A percentile compares a stretch with the other conserved stretches of the same genome.
These are phyloP conservation scores for Leucocoprinus leucothites DNA, from an alignment of 768 basidiomycete species.

Conservation along the genomic window DNA sequence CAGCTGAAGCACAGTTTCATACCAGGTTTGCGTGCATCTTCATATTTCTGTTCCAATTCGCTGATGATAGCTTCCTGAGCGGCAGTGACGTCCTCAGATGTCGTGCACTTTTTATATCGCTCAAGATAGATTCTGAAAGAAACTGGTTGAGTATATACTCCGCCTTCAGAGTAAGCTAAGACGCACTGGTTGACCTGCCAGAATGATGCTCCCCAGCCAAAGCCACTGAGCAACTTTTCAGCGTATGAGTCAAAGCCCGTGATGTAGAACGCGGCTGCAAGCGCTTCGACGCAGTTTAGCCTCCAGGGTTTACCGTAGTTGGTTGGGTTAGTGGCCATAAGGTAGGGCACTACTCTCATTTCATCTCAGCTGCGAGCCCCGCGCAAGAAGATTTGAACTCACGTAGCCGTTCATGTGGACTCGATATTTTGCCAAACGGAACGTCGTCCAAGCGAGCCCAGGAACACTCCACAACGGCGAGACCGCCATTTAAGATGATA, in stretches of 20 bases:
- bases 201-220: slow-evolving; percentile 92
- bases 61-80: slow-evolving; percentile 69
- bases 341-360: slow-evolving; percentile 76
- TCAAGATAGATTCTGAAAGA: slow-evolving; percentile 53
- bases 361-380: background rate
- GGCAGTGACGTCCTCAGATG: slow-evolving; percentile 51
- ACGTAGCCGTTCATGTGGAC: slow-evolving; percentile 90
- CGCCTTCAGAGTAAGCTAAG: background rate
- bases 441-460: slow-evolving; percentile 97
- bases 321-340: slow-evolving; percentile 93
- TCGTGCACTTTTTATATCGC: slow-evolving; percentile 70
- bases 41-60: slow-evolving; percentile 63
- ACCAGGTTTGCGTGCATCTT: slow-evolving; percentile 57
- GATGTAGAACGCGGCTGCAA: slow-evolving; percentile 94
- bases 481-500: slow-evolving; percentile 65
- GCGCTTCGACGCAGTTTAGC: slow-evolving; percentile 90
- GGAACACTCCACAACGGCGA: slow-evolving; percentile 98
- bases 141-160: background rate
- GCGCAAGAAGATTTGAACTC: slow-evolving; percentile 27
- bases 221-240: slow-evolving; percentile 71
- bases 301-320: slow-evolving; percentile 99
- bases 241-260: slow-evolving; percentile 84
- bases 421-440: slow-evolving; percentile 90
- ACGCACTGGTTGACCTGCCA: slow-evolving; percentile 76
- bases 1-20: background rate